Evolutionary conservation across 176 grass and related monocot genomes (phyloP).

Genomic region (Themeda triandra): DNA sequence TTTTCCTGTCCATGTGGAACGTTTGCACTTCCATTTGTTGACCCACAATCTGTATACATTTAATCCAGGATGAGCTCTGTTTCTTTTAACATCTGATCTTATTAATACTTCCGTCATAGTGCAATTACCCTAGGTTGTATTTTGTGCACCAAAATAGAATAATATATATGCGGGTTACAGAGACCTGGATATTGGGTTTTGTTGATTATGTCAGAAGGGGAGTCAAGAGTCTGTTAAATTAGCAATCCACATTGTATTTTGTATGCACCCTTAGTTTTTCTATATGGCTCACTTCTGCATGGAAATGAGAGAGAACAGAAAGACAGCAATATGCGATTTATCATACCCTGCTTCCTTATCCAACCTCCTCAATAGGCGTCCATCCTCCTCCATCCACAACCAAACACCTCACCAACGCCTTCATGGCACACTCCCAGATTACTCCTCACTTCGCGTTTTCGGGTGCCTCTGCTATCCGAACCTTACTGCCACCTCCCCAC

Average conservation of each 20-base stretch:
- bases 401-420: too few relatives aligned
- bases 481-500: too few relatives aligned
- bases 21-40: neutral
- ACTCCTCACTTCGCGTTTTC: too few relatives aligned
- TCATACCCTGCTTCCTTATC: neutral
- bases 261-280: neutral
- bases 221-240: neutral
- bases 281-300: constrained; percentile 2
- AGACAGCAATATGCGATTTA: neutral
- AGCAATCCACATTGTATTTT: neutral
- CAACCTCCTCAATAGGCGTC: too few relatives aligned
- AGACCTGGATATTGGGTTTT: neutral
- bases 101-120: neutral
- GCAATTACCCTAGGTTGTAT: neutral
- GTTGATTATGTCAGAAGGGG: neutral
- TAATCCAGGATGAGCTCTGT: neutral
- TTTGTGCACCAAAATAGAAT: neutral
- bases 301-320: neutral
- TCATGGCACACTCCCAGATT: too few relatives aligned
- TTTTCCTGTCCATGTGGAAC: constrained; percentile 22
- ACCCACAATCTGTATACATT: neutral
- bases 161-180: neutral
- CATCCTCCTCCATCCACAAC: too few relatives aligned
- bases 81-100: neutral
- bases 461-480: too few relatives aligned